Base-by-base conservation (phyloP, 1,139 yeast genomes). In the Taphrina wiesneri region DNA sequence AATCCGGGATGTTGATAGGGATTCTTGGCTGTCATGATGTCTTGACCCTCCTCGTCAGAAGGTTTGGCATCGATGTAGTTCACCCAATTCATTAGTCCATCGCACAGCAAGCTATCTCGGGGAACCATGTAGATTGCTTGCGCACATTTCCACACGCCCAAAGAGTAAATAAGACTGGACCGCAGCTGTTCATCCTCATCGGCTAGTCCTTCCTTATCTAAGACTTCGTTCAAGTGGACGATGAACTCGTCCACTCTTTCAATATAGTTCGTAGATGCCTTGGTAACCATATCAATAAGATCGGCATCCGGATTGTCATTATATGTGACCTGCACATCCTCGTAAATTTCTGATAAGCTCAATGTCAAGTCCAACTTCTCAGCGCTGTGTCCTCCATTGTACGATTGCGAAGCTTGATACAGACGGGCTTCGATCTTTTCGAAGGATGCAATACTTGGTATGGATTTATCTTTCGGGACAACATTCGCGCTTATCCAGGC, bases 1-100 rank as follows among this genome's bases (percentile, higher is more conserved):
- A 88, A 88, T 32, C 77, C 79, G 0, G 83, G 80, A 70, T 83
- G 87, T 60, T 66, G 53, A 28, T 53, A 60, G 5, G 73, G 72
- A 75, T 74, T 51, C 19, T 59, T 63, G 17, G 67, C 56, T 23
- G 69, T 68, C 70, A 69, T 70, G 30, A 71, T 64, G 25, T 68
- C 72, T 32, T 67, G 32, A 4, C 70, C 69, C 30, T 71, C 72
- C n/a, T 70, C 71, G 17, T 57, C 47, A 1, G 71, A 43, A 11
- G 73, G 73, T n/a, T 68, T 70, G 1, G 73, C 72, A 30, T 70
- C 70, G 21, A 52, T 61, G 49, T 49, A 54, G 52, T 71, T 71
- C 28, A 72, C 63, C 72, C 72, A 71, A 6, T 65, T 65, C 69
- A 70, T 68, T 15, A 71, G 66, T 7, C 52, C 23, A 19, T 51